These are phyloP conservation scores for Nymphaea colorata DNA, from an alignment of 164 flowering plant species.

Conservation along the genomic window DNA sequence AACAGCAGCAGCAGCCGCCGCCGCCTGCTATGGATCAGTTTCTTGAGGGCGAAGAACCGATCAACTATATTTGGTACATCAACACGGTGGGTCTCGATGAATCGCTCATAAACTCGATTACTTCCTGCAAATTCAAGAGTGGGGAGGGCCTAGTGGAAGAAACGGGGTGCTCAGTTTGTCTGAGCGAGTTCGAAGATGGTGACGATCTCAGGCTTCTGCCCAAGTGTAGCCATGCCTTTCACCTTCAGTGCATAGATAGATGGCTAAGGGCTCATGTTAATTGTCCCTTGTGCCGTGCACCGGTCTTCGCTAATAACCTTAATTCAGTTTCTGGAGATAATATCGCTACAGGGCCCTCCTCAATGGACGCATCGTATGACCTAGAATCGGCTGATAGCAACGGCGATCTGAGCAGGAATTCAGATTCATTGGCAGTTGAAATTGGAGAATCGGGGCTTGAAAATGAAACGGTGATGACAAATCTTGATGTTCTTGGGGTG, in stretches of 20 bases:
- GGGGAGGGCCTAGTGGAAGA: conserved; percentile 60
- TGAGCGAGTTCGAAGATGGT: conserved; percentile 61
- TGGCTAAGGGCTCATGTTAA: conserved; percentile 73
- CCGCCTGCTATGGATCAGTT: conserved; percentile 2
- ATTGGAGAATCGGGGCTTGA: not conserved
- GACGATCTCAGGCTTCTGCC: conserved; percentile 66
- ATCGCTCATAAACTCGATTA: conserved; percentile 50
- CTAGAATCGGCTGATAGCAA: not conserved
- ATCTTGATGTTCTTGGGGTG: too few species aligned
- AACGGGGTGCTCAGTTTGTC: conserved; percentile 78
- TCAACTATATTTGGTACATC: conserved; percentile 36
- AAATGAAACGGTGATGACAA: not conserved
- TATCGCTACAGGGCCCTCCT: not conserved
- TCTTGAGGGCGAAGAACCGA: conserved; percentile 9
- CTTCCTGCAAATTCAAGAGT: conserved; percentile 50
- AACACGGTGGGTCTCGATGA: conserved; percentile 52
- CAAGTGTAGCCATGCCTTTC: conserved; percentile 87
- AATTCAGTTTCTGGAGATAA: not conserved
- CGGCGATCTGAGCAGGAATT: not conserved
- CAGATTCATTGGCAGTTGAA: not conserved
- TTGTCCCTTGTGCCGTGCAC: conserved; percentile 79
- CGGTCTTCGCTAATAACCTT: conserved; percentile 12
- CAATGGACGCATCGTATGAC: not conserved
- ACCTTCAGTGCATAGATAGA: conserved; percentile 68
- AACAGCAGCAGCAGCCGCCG: not conserved